Base-by-base conservation (phyloP, 345 rosid species). In the Toxicodendron radicans region DNA sequence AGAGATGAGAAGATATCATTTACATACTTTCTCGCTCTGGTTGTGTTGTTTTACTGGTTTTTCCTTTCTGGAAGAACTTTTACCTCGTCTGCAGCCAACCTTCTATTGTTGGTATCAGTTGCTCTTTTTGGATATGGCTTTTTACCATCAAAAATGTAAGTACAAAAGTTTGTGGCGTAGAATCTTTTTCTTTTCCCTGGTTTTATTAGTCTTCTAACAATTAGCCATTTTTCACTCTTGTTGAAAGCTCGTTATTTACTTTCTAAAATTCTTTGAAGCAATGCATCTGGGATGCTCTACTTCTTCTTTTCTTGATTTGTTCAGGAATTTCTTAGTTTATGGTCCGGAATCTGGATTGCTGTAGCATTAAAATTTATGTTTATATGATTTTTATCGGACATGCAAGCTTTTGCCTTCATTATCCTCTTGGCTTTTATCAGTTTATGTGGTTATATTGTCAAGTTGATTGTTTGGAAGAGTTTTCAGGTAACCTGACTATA, bases 1-100 rank as follows among this genome's bases (percentile, higher is more conserved):
- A 91, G 95, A 86, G 91, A 95, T 76, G 91, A 91, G 88, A 95
- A 87, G 90, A 80, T 76, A 82, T 87, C 99, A 72, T 89, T 91
- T 60, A 63, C 85, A 7, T 91, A 78, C 81, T 91, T 92, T 68
- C 73, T 91, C 64, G 23, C 76, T 9, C 78, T 87, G 76, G 82
- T 77, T 80, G 21, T 87, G 74, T 67, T 87, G 73, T 92, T 86
- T 71, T 88, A 86, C 83, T 92, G 97, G 95, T 88, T 90, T 83
- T 86, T 90, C 73, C 90, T 91, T 43, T 79, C 87, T 74, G 98
- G 88, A 79, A 90, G 89, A 75, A 81, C 91, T 72, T 88, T 95
- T 45, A 75, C 82, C 78, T 86, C 99, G 45, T 91, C 94, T 70
- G 78, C 84, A 64, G 91, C 92, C 67, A 84, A 85, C 68, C 90